A percentile compares a stretch with the other conserved stretches of the same genome.
phyloP scores from a whole-genome alignment of 129 eudicot species.

The Flaveria robusta region DNA sequence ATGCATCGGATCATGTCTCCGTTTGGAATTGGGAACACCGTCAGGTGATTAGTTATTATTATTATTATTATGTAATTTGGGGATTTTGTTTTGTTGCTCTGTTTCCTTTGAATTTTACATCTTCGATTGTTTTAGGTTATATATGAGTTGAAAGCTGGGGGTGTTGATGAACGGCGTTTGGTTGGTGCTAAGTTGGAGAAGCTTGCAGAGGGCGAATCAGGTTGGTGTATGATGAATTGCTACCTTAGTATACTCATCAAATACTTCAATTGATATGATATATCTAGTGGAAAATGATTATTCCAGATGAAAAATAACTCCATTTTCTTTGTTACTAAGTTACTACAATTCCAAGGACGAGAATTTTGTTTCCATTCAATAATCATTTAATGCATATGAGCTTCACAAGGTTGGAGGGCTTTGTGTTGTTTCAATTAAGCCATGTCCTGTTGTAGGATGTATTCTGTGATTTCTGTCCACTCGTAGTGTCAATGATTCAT shows the following conservation, averaged over 20 bases:
- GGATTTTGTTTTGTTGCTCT: neutral
- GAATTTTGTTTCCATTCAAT: neutral
- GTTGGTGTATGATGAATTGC: slow-evolving; percentile 37
- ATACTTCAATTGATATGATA: slow-evolving; percentile 5
- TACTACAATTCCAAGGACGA: neutral
- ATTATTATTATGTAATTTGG: neutral
- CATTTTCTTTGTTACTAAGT: too few relatives aligned
- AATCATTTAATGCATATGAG: neutral
- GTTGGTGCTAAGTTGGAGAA: slow-evolving; percentile 97
- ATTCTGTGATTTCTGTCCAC: neutral
- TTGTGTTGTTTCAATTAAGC: neutral
- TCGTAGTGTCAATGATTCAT: neutral
- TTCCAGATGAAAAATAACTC: neutral
- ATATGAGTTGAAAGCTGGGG: slow-evolving; percentile 95
- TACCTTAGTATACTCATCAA: slow-evolving; percentile 13
- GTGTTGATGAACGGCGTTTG: slow-evolving; percentile 93
- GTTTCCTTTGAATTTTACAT: neutral
- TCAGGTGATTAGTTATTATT: slow-evolving; percentile 52
- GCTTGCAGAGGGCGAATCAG: slow-evolving; percentile 99
- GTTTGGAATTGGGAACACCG: slow-evolving; percentile 99
- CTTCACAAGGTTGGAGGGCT: neutral
- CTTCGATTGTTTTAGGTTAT: slow-evolving; percentile 57
- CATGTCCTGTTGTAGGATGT: slow-evolving; percentile 5
- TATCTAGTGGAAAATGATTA: neutral
- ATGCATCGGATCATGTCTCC: slow-evolving; percentile 97